phyloP scores from a whole-genome alignment of 1,284 basidiomycete species.

The Cutaneotrichosporon curvatum region DNA sequence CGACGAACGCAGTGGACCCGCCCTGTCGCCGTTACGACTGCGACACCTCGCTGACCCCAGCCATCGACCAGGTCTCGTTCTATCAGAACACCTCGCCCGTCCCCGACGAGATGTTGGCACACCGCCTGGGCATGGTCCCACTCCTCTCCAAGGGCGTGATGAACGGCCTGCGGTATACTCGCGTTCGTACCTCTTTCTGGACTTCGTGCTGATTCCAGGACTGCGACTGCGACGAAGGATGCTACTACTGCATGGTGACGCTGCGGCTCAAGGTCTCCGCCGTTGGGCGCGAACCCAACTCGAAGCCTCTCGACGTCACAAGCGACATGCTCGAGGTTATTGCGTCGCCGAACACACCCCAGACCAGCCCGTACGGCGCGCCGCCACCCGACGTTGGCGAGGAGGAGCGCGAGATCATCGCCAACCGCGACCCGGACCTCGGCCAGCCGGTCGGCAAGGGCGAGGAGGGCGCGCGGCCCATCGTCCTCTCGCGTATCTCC shows the following conservation, averaged over 20 bases:
- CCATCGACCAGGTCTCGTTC: constrained; percentile 95
- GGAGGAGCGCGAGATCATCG: constrained; percentile 36
- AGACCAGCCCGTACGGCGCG: constrained; percentile 28
- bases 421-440: constrained; percentile 65
- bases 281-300: constrained; percentile 14
- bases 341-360: constrained; percentile 28
- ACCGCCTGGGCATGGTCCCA: constrained; percentile 91
- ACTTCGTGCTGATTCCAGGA: constrained; percentile 25
- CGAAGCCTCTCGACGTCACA: constrained; percentile 36
- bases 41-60: constrained; percentile 47
- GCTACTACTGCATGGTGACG: constrained; percentile 45
- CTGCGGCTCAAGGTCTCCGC: constrained; percentile 38
- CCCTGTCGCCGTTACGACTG: not conserved
- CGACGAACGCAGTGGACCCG: too few species aligned
- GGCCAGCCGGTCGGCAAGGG: constrained; percentile 83
- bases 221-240: constrained; percentile 47
- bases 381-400: constrained; percentile 31
- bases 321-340: constrained; percentile 44
- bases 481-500: constrained; percentile 85
- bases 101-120: constrained; percentile 95
- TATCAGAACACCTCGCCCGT: constrained; percentile 86
- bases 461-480: constrained; percentile 58
- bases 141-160: constrained; percentile 77
- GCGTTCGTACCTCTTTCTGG: constrained; percentile 21
- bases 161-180: constrained; percentile 64